These are phyloP conservation scores for Sarocladium oryzae DNA, from an alignment of 2,329 filamentous ascomycete genomes.

Conservation along the genomic window DNA sequence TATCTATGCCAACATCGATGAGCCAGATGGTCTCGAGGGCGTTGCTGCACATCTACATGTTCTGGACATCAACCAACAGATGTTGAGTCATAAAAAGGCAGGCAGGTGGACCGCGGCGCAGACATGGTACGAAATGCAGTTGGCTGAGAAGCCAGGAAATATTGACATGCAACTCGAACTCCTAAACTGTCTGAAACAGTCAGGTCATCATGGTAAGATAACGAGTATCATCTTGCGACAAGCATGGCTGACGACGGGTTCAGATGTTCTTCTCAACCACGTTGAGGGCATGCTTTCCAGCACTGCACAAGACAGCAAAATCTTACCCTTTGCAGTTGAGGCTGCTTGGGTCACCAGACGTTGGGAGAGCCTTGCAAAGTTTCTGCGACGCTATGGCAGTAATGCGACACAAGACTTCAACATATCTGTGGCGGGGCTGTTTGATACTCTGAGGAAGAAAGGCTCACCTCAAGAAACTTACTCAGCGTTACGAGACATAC, in stretches of 20 bases:
- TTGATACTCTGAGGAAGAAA: conserved; percentile 54
- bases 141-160: conserved; percentile 73
- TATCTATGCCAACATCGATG: conserved; percentile 96
- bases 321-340: conserved; percentile 81
- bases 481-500: conserved; percentile 54
- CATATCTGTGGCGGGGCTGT: conserved; percentile 59
- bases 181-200: conserved; percentile 83
- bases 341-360: conserved; percentile 85
- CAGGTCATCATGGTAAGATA: conserved; percentile 78
- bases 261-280: conserved; percentile 80
- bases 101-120: conserved; percentile 92
- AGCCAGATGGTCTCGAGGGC: conserved; percentile 92
- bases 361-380: conserved; percentile 68
- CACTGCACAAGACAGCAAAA: conserved; percentile 46
- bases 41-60: conserved; percentile 82
- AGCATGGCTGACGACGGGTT: conserved; percentile 15
- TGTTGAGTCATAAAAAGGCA: conserved; percentile 86
- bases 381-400: conserved; percentile 50
- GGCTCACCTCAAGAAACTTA: conserved; percentile 44
- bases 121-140: conserved; percentile 92
- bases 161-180: conserved; percentile 74
- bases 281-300: conserved; percentile 66
- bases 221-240: neutral
- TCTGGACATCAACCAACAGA: conserved; percentile 88
- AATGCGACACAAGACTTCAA: conserved; percentile 62